Percentiles rank a stretch among this genome's conserved stretches.
Conservation (phyloP, 805 yeast genomes). For the Danielia reshetovae region DNA sequence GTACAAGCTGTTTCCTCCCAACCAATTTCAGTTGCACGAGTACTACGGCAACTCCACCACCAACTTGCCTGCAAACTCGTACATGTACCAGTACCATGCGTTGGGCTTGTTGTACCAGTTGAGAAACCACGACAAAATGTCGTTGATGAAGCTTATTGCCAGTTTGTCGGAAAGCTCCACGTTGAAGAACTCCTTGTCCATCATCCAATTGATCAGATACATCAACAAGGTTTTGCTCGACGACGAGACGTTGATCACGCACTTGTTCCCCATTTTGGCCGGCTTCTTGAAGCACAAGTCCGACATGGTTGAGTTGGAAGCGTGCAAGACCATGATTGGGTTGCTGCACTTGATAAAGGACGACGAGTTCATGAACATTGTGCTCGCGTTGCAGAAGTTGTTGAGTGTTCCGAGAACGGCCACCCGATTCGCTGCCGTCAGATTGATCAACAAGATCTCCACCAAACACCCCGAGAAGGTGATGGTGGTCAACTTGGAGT, state of each 20-base stretch:
- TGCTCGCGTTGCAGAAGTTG: slow-evolving; percentile 69
- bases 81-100: slow-evolving; percentile 93
- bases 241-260: slow-evolving; percentile 59
- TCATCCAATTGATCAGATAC: slow-evolving; percentile 79
- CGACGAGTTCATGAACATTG: slow-evolving; percentile 66
- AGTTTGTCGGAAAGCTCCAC: slow-evolving; percentile 59
- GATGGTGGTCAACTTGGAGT: slow-evolving; percentile 75
- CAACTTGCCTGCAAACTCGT: slow-evolving; percentile 62
- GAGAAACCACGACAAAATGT: slow-evolving; percentile 90
- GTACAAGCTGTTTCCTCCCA: slow-evolving; percentile 48
- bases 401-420: slow-evolving; percentile 86
- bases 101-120: slow-evolving; percentile 84
- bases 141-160: slow-evolving; percentile 83
- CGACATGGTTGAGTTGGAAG: slow-evolving; percentile 90
- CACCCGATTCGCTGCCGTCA: slow-evolving; percentile 88
- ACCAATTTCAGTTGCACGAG: slow-evolving; percentile 51
- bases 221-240: slow-evolving; percentile 68
- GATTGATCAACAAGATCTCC: slow-evolving; percentile 83
- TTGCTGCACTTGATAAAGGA: slow-evolving; percentile 52
- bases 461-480: slow-evolving; percentile 75
- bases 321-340: slow-evolving; percentile 68
- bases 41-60: slow-evolving; percentile 50
- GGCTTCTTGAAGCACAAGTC: slow-evolving; percentile 74
- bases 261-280: slow-evolving; percentile 61
- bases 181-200: slow-evolving; percentile 77